Evolutionary conservation across 345 rosid genomes (phyloP), one percentile per base, ranked within the genome.

Genomic region (Odontarrhena argentea): DNA sequence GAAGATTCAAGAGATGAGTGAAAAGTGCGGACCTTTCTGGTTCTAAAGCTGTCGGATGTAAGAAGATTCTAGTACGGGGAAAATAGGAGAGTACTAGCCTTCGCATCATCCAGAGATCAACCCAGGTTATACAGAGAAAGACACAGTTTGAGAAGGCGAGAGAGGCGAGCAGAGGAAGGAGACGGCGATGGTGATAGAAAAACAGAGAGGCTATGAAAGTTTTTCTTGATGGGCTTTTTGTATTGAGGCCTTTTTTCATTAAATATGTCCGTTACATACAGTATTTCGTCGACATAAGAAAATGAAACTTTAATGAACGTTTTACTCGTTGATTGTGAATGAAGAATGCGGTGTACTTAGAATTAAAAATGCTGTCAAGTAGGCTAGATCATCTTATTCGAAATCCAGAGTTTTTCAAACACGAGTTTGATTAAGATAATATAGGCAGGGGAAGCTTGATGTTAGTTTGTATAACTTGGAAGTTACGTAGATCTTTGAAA

Each of bases 31-130:
- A 74, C 6, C 67, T 57, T 69, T 75, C 5, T 2, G 50, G 14
- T 74, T 18, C 13, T 42, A 30, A 12, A 5, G 43, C 48, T 0
- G 61, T 35, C 9, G 37, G 40, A 62, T 40, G 38, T 13, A 63
- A 63, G 25, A 50, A 42, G 13, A 7, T 25, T 34, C 30, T 25
- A 44, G 50, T 35, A 37, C 55, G 69, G 11, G 24, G n/a, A 1
- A 63, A 2, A 15, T 2, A 49, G n/a, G 70, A 63, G 44, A 63
- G 0, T 7, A 40, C 36, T 1, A 75, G 49, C 13, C 78, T 41
- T 69, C 78, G 74, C 70, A 75, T 69, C 65, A 49, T 69, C 28
- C 26, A 54, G 24, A 36, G 26, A 45, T 53, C 68, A 38, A 41
- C 18, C 15, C 47, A 37, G 18, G 14, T 13, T 4, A 34, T 4